Base-by-base conservation (phyloP, 176 grass and related monocot genomes). In the Microstegium vimineum region DNA sequence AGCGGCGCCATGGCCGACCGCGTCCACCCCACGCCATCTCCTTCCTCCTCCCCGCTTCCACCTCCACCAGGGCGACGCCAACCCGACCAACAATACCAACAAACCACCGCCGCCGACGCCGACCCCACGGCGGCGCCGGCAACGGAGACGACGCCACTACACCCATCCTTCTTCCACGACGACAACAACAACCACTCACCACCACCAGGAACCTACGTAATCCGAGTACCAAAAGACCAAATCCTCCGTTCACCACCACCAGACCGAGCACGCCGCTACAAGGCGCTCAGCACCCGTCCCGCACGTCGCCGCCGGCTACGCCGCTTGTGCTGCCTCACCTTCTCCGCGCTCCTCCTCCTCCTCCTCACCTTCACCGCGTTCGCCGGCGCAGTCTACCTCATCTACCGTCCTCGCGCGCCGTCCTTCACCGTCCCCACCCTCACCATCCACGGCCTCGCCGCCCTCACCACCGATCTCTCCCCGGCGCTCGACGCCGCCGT, bases 181-280 rank as follows among this genome's bases (percentile, higher is more conserved):
- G 5, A n/a, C n/a, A n/a, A n/a, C n/a, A n/a, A 74, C 37, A 35
- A 40, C 27, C 32, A 9, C 5, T 6, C 73, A 2, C 22, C 51
- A 45, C 37, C 79, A 0, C 70, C 79, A 0, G 90, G 82, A 2
- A 86, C 84, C 1, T 98, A 95, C 92, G 78, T 98, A 76, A 42
- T 98, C 30, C 92, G 88, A 28, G 59, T 98, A 0, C 95, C 92
- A 23, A 98, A 94, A 70, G 94, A 97, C 80, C 89, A 90, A 76
- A 75, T 97, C 27, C 90, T 94, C 78, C 87, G 85, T 20, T 76
- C 81, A 4, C 94, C 92, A 2, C 92, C 90, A 1, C 90, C 88
- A 0, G 90, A 89, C 67, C 86, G 93, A 28, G 92, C 90, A 4
- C 85, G 82, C 47, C 80, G 47, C 12, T 79, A 86, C 73, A 83